These are phyloP conservation scores for Gyrodon lividus DNA, from an alignment of 768 basidiomycete species.

Conservation along the genomic window DNA sequence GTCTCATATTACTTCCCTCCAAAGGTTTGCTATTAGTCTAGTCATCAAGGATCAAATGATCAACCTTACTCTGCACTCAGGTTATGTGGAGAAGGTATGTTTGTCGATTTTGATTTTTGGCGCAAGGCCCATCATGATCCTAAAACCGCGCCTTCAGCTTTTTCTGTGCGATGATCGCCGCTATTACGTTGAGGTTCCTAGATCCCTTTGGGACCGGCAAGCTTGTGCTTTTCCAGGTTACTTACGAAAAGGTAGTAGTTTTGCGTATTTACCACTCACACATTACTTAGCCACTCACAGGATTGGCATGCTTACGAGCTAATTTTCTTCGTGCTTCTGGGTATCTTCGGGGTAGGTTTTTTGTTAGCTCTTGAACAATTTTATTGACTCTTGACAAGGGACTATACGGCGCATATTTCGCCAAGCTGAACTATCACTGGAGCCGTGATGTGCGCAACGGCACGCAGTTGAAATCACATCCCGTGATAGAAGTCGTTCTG, in stretches of 20 bases:
- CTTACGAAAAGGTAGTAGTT: conserved; percentile 69
- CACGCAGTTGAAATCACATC: conserved; percentile 79
- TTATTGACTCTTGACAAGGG: conserved; percentile 50
- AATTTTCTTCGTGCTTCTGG: conserved; percentile 79
- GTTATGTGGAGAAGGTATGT: conserved; percentile 91
- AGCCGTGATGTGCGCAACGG: conserved; percentile 76
- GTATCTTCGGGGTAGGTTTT: conserved; percentile 77
- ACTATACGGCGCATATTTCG: conserved; percentile 91
- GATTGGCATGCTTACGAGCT: conserved; percentile 95
- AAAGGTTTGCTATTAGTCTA: conserved; percentile 49
- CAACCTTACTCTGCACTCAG: conserved; percentile 31
- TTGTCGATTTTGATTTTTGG: no score
- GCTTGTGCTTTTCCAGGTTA: conserved; percentile 88
- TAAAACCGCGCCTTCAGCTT: conserved; percentile 57
- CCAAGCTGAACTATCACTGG: conserved; percentile 89
- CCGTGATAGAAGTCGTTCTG: conserved; percentile 78
- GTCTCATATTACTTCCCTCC: conserved; percentile 97
- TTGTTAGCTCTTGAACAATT: neutral
- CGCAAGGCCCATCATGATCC: no score
- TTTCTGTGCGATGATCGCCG: conserved; percentile 97
- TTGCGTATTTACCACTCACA: neutral
- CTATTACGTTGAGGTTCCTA: conserved; percentile 87
- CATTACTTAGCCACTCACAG: conserved; percentile 36
- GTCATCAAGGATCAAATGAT: neutral
- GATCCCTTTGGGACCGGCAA: conserved; percentile 97